phyloP scores from a whole-genome alignment of 257 asterid genomes.

The Solanum paucissectum region DNA sequence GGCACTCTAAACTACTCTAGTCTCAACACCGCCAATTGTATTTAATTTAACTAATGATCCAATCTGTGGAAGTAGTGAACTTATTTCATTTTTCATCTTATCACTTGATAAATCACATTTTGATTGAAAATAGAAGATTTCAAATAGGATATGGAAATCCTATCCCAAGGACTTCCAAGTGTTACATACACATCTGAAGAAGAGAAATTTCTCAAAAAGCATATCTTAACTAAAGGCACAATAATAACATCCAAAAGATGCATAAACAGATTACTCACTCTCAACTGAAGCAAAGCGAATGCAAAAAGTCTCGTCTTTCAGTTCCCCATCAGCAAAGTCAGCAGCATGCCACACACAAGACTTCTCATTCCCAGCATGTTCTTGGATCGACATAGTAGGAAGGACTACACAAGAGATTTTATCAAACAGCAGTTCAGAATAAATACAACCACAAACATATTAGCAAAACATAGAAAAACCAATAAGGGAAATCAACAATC shows the following conservation, averaged over 20 bases:
- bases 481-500: not conserved
- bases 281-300: slow-evolving; percentile 71
- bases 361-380: slow-evolving; percentile 76
- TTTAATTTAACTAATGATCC: not conserved
- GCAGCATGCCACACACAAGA: slow-evolving; percentile 88
- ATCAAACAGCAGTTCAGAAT: not conserved
- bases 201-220: not conserved
- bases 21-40: not conserved
- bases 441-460: not conserved
- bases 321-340: slow-evolving; percentile 81
- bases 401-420: slow-evolving; percentile 27
- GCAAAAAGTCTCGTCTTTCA: slow-evolving; percentile 69
- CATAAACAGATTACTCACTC: slow-evolving; percentile 36
- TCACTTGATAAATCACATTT: not conserved
- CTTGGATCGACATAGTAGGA: slow-evolving; percentile 57
- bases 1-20: not conserved
- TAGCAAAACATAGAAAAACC: not conserved
- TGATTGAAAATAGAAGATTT: not conserved
- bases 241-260: not conserved
- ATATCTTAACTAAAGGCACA: not conserved
- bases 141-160: not conserved
- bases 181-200: not conserved
- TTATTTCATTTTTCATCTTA: not conserved
- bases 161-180: not conserved
- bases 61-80: not conserved